Evolutionary conservation across 2,329 filamentous ascomycete species (phyloP).

Genomic region (Herpomyces periplanetae): DNA sequence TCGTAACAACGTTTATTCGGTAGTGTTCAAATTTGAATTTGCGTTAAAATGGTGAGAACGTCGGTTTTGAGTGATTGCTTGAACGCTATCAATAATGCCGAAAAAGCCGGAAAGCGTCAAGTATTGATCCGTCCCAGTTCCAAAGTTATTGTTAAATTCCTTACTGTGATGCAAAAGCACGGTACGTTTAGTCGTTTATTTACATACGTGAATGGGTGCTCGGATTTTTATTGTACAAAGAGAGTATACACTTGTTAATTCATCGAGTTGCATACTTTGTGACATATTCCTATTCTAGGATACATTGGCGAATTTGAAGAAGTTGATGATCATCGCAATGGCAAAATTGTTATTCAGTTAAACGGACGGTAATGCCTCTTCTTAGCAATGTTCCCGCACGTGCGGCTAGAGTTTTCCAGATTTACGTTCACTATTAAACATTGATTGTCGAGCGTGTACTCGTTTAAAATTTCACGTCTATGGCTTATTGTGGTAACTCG

Average conservation of each 20-base stretch:
- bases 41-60: conserved; percentile 91
- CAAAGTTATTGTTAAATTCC: conserved; percentile 99
- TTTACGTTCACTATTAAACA: too few species aligned
- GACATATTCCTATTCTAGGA: conserved; percentile 28
- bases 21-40: too few species aligned
- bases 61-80: conserved; percentile 98
- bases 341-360: conserved; percentile 98
- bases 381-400: conserved; percentile 4
- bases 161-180: conserved; percentile 96
- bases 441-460: too few species aligned
- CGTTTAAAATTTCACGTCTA: too few species aligned
- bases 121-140: conserved; percentile 88
- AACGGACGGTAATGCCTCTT: conserved; percentile 29
- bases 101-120: conserved; percentile 98
- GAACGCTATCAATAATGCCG: conserved; percentile 98
- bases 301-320: conserved; percentile 99
- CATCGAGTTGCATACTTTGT: conserved; percentile 44
- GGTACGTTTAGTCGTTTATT: conserved; percentile 21
- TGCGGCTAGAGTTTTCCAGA: too few species aligned
- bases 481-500: conserved; percentile 1
- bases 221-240: conserved; percentile 2
- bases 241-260: not conserved
- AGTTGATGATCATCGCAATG: conserved; percentile 93
- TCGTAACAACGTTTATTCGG: too few species aligned
- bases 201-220: conserved; percentile 2